Conservation (phyloP, 2,329 filamentous ascomycete genomes). For the Leptographium wingfieldii region DNA sequence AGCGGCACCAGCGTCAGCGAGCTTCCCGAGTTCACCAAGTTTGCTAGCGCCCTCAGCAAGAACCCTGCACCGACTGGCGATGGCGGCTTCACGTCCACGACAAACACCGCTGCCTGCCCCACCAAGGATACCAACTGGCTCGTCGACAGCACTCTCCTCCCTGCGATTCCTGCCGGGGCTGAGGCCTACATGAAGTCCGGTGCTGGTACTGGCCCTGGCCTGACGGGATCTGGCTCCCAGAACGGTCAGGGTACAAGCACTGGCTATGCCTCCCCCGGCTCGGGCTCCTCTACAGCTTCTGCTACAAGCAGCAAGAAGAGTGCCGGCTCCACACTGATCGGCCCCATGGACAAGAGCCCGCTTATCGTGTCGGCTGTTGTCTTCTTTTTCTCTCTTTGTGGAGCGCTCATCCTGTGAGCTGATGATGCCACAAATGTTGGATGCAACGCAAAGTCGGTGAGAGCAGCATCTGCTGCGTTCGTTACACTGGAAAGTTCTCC, state of each 20-base stretch:
- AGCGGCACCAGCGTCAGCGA: conserved; percentile 40
- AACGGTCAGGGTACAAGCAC: conserved; percentile 35
- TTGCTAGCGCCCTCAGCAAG: conserved; percentile 33
- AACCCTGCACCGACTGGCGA: conserved; percentile 38
- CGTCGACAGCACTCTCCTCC: conserved; percentile 35
- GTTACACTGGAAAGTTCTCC: background rate
- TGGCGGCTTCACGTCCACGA: conserved; percentile 36
- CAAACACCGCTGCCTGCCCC: conserved; percentile 35
- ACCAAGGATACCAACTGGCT: conserved; percentile 36
- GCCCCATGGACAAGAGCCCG: conserved; percentile 24
- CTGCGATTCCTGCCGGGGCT: conserved; percentile 37
- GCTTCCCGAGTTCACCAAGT: conserved; percentile 47
- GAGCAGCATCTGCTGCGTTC: background rate
- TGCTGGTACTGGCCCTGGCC: conserved; percentile 40
- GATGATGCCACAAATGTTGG: background rate
- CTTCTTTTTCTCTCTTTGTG: conserved; percentile 23
- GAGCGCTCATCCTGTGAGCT: conserved; percentile 26
- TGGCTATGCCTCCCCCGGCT: conserved; percentile 25
- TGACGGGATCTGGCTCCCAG: conserved; percentile 41
- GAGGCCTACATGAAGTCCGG: conserved; percentile 40
- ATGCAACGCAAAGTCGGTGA: background rate
- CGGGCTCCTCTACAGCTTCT: conserved; percentile 24
- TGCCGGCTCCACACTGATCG: conserved; percentile 18
- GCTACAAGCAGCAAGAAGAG: conserved; percentile 9
- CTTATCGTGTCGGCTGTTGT: conserved; percentile 23